These are phyloP conservation scores for Helichrysum umbraculigerum DNA, from an alignment of 129 eudicot species.

Conservation along the genomic window DNA sequence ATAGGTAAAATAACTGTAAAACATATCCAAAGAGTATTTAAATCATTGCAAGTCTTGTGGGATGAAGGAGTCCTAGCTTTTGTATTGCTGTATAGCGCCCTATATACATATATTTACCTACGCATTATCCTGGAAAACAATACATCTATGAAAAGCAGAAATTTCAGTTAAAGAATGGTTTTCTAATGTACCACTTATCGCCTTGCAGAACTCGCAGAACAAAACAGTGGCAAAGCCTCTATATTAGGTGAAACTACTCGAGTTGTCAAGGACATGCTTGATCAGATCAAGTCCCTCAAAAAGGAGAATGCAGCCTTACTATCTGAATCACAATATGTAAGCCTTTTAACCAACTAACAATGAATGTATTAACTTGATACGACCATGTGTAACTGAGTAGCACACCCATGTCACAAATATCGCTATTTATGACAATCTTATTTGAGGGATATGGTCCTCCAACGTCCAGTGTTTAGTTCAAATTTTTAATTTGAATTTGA, in stretches of 20 bases:
- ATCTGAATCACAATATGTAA: constrained; percentile 79
- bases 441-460: too few species aligned
- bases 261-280: constrained; percentile 53
- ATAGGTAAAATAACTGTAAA: neutral
- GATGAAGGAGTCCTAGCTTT: neutral
- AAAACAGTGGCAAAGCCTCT: constrained; percentile 68
- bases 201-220: constrained; percentile 53
- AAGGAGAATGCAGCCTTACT: constrained; percentile 65
- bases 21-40: neutral
- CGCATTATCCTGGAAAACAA: neutral
- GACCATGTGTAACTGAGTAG: neutral
- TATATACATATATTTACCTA: too few species aligned
- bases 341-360: constrained; percentile 20
- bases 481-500: neutral
- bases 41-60: neutral
- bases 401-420: neutral
- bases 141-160: neutral
- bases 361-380: neutral
- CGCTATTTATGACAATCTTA: neutral
- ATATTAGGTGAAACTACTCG: constrained; percentile 62
- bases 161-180: neutral
- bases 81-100: too few species aligned
- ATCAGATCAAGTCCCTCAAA: constrained; percentile 55
- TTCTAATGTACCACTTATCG: neutral
- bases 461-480: too few species aligned